Conservation (phyloP, 2,329 filamentous ascomycete species). For the Cladosporium austrohemisphaericum region DNA sequence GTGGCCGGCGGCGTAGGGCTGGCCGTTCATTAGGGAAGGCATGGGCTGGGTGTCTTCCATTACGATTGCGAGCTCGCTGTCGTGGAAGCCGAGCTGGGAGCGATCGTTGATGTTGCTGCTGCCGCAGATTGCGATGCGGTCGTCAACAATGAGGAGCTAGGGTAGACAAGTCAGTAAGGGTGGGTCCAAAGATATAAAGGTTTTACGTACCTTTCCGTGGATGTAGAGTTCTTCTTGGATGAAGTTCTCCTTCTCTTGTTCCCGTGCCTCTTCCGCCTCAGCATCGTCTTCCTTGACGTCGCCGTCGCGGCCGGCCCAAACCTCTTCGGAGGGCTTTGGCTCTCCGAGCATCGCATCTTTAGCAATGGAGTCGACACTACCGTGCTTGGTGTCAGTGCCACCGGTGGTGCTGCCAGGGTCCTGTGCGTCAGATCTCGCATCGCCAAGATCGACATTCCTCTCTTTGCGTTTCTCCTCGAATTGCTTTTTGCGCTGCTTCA, state of each 20-base stretch:
- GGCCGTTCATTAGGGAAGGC: slow-evolving; percentile 71
- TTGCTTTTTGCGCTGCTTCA: slow-evolving; percentile 44
- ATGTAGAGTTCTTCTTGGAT: slow-evolving; percentile 96
- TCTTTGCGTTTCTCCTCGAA: slow-evolving; percentile 45
- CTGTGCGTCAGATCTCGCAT: slow-evolving; percentile 17
- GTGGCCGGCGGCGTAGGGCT: slow-evolving; percentile 71
- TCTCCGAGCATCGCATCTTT: slow-evolving; percentile 77
- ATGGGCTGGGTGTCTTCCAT: slow-evolving; percentile 77
- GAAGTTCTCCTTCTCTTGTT: slow-evolving; percentile 80
- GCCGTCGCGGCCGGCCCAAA: slow-evolving; percentile 62
- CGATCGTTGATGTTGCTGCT: slow-evolving; percentile 80
- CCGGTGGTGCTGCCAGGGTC: slow-evolving; percentile 16
- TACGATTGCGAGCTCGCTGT: slow-evolving; percentile 85
- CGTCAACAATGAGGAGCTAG: slow-evolving; percentile 71
- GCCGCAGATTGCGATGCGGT: slow-evolving; percentile 72
- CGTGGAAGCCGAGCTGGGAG: slow-evolving; percentile 80
- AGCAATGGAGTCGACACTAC: slow-evolving; percentile 63
- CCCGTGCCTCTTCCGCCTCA: slow-evolving; percentile 46
- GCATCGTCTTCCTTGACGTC: slow-evolving; percentile 18
- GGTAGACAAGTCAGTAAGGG: not conserved
- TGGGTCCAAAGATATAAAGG: not conserved
- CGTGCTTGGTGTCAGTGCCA: slow-evolving; percentile 35
- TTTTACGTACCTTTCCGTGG: slow-evolving; percentile 68
- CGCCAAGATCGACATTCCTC: slow-evolving; percentile 15
- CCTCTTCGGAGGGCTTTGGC: slow-evolving; percentile 61